Conservation (phyloP, 495 filamentous ascomycete genomes). For the Aspergillus incahuasiensis region DNA sequence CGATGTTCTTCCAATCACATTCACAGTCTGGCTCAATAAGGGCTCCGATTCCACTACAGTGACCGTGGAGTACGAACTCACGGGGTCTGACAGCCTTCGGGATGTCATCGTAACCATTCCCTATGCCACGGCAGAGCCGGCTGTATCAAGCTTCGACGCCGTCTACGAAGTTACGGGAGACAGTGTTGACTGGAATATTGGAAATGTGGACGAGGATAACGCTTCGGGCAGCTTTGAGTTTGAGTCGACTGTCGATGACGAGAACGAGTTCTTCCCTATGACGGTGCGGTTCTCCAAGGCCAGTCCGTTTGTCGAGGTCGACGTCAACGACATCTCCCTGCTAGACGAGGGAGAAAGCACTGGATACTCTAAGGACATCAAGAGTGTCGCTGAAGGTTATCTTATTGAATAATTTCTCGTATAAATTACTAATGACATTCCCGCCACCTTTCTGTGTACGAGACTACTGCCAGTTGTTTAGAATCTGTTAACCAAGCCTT, state of each 20-base stretch:
- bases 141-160: conserved; percentile 88
- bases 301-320: conserved; percentile 81
- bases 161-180: conserved; percentile 92
- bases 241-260: conserved; percentile 75
- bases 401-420: conserved; percentile 61
- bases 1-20: conserved; percentile 75
- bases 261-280: conserved; percentile 97
- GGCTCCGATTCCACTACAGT: conserved; percentile 74
- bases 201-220: conserved; percentile 74
- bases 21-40: conserved; percentile 94
- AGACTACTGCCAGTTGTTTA: conserved; percentile 12
- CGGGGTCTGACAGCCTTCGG: conserved; percentile 65
- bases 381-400: conserved; percentile 77
- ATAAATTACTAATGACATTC: conserved; percentile 47
- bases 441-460: conserved; percentile 24
- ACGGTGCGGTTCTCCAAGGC: conserved; percentile 82
- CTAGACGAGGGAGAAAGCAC: conserved; percentile 74
- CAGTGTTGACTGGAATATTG: conserved; percentile 88
- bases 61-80: conserved; percentile 91
- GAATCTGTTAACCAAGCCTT: conserved; percentile 7
- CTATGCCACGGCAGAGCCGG: conserved; percentile 73
- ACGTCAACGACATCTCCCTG: conserved; percentile 70
- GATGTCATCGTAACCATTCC: conserved; percentile 87
- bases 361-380: conserved; percentile 84
- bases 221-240: conserved; percentile 86